A percentile compares a stretch with the other conserved stretches of the same genome.
phyloP scores from a whole-genome alignment of 1,284 basidiomycete species.

The Trichosporon inkin region DNA sequence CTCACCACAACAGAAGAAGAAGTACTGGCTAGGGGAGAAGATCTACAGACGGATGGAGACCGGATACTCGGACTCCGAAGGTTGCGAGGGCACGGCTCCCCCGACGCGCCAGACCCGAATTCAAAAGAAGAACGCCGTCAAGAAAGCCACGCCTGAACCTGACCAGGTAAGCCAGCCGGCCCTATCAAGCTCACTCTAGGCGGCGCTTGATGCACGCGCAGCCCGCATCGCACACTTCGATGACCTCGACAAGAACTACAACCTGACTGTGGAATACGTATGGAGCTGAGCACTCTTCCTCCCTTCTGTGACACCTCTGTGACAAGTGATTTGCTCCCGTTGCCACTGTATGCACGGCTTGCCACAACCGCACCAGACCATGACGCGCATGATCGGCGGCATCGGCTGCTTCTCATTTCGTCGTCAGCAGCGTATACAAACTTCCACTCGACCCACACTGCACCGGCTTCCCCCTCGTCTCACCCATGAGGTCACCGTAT shows the following conservation, averaged over 20 bases:
- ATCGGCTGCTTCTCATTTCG: background rate
- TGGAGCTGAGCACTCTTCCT: background rate
- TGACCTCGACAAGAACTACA: constrained; percentile 16
- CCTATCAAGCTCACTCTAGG: background rate
- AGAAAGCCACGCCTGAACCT: background rate
- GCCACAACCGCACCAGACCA: background rate
- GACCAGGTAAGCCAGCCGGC: background rate
- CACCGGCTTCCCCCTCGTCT: background rate
- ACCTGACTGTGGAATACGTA: constrained; percentile 16
- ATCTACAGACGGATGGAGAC: background rate
- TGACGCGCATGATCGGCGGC: background rate
- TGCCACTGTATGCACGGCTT: background rate
- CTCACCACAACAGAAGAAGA: background rate
- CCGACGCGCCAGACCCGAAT: background rate
- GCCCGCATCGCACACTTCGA: constrained; percentile 16
- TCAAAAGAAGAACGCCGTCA: background rate
- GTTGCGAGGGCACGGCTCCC: background rate
- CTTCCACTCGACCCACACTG: background rate
- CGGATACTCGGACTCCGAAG: background rate
- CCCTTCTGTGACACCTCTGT: background rate
- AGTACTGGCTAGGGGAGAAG: background rate
- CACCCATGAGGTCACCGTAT: background rate
- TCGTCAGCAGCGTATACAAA: background rate
- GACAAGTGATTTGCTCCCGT: background rate
- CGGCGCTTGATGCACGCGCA: background rate